phyloP scores from a whole-genome alignment of 352 stramenopile species.

The Phytopythium mirpurense region DNA sequence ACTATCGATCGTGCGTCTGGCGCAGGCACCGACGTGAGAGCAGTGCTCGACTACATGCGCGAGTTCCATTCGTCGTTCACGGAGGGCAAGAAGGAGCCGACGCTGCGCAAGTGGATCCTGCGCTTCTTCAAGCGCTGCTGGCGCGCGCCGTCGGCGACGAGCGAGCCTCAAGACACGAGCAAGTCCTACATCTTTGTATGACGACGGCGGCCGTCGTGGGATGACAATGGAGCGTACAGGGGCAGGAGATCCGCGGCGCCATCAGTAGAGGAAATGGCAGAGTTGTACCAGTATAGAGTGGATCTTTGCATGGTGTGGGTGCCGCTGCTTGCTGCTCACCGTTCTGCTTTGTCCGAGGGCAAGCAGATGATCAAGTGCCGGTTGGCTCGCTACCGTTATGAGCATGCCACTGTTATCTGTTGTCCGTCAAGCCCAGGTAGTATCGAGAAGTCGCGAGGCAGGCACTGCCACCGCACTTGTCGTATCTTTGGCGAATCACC shows the following conservation, averaged over 20 bases:
- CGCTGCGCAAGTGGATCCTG: constrained; percentile 75
- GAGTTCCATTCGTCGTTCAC: constrained; percentile 63
- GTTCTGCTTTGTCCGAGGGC: no score
- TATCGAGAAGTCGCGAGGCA: not conserved
- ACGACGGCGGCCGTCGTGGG: not conserved
- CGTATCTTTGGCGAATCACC: constrained; percentile 1
- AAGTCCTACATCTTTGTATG: constrained; percentile 61
- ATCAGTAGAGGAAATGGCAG: not conserved
- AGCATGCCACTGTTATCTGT: no score
- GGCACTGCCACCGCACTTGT: not conserved
- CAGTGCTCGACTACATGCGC: constrained; percentile 64
- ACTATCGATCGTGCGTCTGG: not conserved
- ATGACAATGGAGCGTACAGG: not conserved
- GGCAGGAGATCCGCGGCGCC: not conserved
- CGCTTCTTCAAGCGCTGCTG: constrained; percentile 80
- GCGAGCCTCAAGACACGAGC: constrained; percentile 33
- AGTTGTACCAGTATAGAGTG: constrained; percentile 3
- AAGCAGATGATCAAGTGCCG: no score
- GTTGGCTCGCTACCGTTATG: no score
- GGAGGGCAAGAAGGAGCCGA: constrained; percentile 76
- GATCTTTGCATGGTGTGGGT: no score
- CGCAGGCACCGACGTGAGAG: constrained; percentile 57
- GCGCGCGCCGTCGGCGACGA: constrained; percentile 27
- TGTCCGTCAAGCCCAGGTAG: not conserved
- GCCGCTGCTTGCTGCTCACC: no score